These are phyloP conservation scores for Claviceps sp. DNA, from an alignment of 2,329 filamentous ascomycete species.

Conservation along the genomic window DNA sequence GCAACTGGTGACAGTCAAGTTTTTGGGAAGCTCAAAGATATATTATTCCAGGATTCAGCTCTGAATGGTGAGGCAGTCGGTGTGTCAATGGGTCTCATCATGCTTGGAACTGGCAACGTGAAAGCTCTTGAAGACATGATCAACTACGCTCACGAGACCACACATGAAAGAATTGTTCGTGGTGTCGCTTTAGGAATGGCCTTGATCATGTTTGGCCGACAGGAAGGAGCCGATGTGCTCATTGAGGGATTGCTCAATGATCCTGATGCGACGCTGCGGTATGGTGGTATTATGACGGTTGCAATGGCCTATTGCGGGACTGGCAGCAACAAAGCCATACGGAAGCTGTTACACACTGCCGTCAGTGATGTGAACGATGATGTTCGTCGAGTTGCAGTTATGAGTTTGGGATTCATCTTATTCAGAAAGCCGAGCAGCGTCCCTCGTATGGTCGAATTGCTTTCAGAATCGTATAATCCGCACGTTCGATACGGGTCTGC, in stretches of 20 bases:
- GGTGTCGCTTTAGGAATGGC: slow-evolving; percentile 94
- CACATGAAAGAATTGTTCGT: slow-evolving; percentile 97
- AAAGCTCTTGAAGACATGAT: slow-evolving; percentile 94
- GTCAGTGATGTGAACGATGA: slow-evolving; percentile 98
- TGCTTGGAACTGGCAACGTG: slow-evolving; percentile 94
- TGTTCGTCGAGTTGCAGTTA: slow-evolving; percentile 87
- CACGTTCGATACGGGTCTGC: slow-evolving; percentile 96
- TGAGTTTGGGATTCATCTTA: slow-evolving; percentile 95
- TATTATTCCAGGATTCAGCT: slow-evolving; percentile 86
- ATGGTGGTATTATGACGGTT: slow-evolving; percentile 98
- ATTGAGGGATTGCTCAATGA: slow-evolving; percentile 90
- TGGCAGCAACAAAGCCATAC: slow-evolving; percentile 95
- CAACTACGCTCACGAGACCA: slow-evolving; percentile 91
- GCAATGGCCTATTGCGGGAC: slow-evolving; percentile 94
- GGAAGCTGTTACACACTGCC: slow-evolving; percentile 86
- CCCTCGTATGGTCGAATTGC: slow-evolving; percentile 94
- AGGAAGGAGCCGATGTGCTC: slow-evolving; percentile 87
- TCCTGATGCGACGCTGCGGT: slow-evolving; percentile 83
- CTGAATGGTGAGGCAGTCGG: slow-evolving; percentile 95
- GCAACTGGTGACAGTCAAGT: slow-evolving; percentile 82
- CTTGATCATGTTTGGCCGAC: slow-evolving; percentile 92
- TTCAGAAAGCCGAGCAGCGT: slow-evolving; percentile 97
- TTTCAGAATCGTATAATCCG: slow-evolving; percentile 97
- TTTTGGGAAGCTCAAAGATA: slow-evolving; percentile 78
- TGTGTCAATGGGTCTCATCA: slow-evolving; percentile 91